Evolutionary conservation across 2,329 filamentous ascomycete genomes (phyloP).

Genomic region (Exserohilum rostratum): DNA sequence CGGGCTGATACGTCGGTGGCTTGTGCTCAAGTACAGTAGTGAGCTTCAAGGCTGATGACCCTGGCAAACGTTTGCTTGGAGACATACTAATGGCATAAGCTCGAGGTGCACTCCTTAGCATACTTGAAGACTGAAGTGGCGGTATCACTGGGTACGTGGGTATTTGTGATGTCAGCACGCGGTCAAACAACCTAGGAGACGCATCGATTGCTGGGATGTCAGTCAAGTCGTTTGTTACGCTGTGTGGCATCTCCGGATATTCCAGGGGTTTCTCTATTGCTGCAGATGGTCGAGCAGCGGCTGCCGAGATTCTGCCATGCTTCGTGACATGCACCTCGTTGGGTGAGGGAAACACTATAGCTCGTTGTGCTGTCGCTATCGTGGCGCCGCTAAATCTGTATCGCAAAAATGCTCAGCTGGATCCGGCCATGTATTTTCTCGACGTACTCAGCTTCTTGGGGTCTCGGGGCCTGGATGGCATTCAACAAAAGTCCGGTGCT

Average conservation of each 20-base stretch:
- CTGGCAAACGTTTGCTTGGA: not conserved
- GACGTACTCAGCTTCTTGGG: conserved; percentile 3
- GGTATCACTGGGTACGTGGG: not conserved
- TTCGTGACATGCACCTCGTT: not conserved
- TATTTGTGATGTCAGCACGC: not conserved
- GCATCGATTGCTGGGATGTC: not conserved
- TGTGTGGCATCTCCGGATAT: not conserved
- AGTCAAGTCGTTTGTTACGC: not conserved
- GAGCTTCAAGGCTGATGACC: not conserved
- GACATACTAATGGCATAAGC: not conserved
- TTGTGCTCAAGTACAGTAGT: not conserved
- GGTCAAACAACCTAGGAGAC: not conserved
- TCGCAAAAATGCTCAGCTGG: not conserved
- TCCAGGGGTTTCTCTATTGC: not conserved
- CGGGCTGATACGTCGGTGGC: not conserved
- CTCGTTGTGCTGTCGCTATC: not conserved
- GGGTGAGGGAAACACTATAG: not conserved
- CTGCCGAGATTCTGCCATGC: not conserved
- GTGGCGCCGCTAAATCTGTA: not conserved
- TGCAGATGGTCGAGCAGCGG: not conserved
- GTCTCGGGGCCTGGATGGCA: not conserved
- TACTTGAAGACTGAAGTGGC: not conserved
- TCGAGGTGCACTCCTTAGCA: not conserved
- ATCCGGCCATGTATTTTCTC: not conserved
- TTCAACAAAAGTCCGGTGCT: not conserved